Percentiles rank a stretch among this genome's conserved stretches.
Conservation (phyloP, 2,329 filamentous ascomycete species). For the Escovopsis weberi region DNA sequence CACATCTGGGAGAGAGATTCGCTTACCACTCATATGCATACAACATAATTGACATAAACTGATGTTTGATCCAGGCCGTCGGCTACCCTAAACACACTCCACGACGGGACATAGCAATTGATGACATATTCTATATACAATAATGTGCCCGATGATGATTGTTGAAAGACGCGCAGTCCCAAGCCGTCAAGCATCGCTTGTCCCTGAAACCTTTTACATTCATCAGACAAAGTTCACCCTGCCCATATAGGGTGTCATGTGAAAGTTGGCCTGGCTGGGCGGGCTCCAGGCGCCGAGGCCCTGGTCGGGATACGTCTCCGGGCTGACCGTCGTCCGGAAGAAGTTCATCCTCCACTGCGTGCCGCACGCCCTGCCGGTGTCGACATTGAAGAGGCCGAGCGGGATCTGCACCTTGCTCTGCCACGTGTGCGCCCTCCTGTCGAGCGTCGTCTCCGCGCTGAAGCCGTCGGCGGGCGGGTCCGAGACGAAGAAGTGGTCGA, state of each 20-base stretch:
- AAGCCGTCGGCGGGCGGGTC: constrained; percentile 28
- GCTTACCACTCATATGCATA: too few relatives aligned
- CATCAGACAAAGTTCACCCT: constrained; percentile 23
- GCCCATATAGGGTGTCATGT: constrained; percentile 32
- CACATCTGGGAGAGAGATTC: too few relatives aligned
- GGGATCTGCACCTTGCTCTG: constrained; percentile 27
- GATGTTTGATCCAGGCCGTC: too few relatives aligned
- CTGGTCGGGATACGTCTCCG: constrained; percentile 28
- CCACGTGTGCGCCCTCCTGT: constrained; percentile 24
- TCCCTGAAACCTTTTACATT: background rate
- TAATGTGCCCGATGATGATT: too few relatives aligned
- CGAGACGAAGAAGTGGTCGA: constrained; percentile 28
- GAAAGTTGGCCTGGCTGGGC: constrained; percentile 31
- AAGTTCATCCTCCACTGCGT: constrained; percentile 39
- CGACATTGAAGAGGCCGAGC: constrained; percentile 34
- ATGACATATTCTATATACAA: too few relatives aligned
- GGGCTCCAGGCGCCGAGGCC: constrained; percentile 30
- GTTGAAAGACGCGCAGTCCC: too few relatives aligned
- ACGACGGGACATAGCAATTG: too few relatives aligned
- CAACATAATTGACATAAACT: too few relatives aligned
- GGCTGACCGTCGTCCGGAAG: constrained; percentile 30
- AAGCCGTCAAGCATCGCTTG: too few relatives aligned
- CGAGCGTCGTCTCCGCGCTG: constrained; percentile 23
- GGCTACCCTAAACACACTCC: too few relatives aligned
- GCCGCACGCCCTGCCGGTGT: constrained; percentile 24